Percentiles rank a stretch among this genome's conserved stretches.
phyloP scores from a whole-genome alignment of 2,329 filamentous ascomycete species.

The Monosporascus sp. region DNA sequence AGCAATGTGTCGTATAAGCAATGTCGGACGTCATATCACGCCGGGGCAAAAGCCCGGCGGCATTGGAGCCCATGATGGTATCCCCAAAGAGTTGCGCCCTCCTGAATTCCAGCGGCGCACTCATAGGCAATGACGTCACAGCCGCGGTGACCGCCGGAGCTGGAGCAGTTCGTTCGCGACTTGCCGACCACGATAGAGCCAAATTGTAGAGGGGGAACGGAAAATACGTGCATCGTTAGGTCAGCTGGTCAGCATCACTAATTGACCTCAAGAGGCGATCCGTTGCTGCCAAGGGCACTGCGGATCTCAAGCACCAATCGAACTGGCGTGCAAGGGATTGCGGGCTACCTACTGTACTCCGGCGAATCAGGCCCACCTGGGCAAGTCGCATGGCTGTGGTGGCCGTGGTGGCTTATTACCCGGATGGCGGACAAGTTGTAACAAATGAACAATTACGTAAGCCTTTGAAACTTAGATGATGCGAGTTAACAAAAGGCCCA shows the following conservation, averaged over 20 bases:
- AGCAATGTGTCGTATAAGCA: no score
- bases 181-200: constrained; percentile 9
- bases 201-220: constrained; percentile 4
- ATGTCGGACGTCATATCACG: no score
- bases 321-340: no score
- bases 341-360: no score
- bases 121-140: constrained; percentile 9
- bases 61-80: no score
- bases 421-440: background rate
- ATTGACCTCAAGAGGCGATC: background rate
- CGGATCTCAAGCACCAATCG: no score
- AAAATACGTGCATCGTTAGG: background rate
- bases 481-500: background rate
- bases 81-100: no score
- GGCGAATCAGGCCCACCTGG: no score
- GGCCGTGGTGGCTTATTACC: background rate
- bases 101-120: no score
- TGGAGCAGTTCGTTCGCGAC: background rate
- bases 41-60: no score
- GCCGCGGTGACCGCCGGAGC: background rate
- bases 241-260: background rate
- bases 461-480: background rate
- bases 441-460: background rate
- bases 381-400: background rate
- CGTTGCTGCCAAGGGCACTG: background rate